These are phyloP conservation scores for Firmiana major DNA, from an alignment of 345 rosid species.

Conservation along the genomic window DNA sequence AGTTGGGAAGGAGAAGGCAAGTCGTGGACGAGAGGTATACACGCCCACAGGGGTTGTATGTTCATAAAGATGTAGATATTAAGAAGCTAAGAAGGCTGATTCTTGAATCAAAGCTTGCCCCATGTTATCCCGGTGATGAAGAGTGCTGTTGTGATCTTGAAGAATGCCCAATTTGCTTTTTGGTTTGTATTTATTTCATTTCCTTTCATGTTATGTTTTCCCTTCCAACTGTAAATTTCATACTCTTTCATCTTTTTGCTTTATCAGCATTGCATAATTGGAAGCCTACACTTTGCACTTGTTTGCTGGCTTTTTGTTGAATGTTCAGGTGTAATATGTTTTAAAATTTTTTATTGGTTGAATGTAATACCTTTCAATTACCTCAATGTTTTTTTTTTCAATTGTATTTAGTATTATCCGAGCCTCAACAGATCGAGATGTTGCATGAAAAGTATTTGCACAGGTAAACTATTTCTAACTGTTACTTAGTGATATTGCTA, in stretches of 20 bases:
- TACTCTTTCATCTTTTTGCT: background rate
- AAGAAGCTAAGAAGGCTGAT: conserved; percentile 95
- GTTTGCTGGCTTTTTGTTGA: background rate
- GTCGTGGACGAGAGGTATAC: conserved; percentile 90
- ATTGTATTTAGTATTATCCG: conserved; percentile 63
- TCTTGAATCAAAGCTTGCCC: conserved; percentile 92
- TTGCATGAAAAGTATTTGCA: conserved; percentile 93
- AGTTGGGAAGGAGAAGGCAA: conserved; percentile 82
- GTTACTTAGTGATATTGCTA: background rate
- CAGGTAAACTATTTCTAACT: conserved; percentile 47
- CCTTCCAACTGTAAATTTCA: background rate
- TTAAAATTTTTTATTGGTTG: background rate
- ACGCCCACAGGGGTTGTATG: conserved; percentile 87
- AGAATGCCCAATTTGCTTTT: conserved; percentile 96
- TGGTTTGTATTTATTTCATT: conserved; percentile 50
- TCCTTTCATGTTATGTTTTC: conserved; percentile 1
- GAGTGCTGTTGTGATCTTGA: conserved; percentile 72
- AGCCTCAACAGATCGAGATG: conserved; percentile 96
- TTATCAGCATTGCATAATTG: background rate
- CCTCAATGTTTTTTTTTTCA: conserved; percentile 15
- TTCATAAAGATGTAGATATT: conserved; percentile 82
- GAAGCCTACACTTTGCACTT: background rate
- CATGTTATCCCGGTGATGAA: conserved; percentile 93
- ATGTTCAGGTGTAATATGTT: background rate
- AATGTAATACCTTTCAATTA: background rate